Evolutionary conservation across 805 yeast species (phyloP).

Genomic region (Metschnikowia lunata): DNA sequence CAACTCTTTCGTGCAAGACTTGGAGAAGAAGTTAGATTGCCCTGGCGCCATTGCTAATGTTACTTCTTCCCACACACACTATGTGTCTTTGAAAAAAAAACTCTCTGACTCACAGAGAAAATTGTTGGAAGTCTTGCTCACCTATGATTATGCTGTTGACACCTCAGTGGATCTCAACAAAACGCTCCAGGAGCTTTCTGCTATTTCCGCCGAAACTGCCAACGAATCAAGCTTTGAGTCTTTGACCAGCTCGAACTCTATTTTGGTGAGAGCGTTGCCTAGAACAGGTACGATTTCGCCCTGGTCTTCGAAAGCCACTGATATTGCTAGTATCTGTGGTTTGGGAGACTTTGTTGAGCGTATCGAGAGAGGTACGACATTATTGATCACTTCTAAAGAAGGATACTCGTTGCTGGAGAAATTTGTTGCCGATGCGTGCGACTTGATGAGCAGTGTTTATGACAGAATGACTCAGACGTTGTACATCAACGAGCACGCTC

Average conservation of each 20-base stretch:
- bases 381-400: conserved; percentile 49
- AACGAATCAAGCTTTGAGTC: conserved; percentile 6
- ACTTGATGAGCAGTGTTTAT: conserved; percentile 64
- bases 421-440: conserved; percentile 35
- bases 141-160: conserved; percentile 70
- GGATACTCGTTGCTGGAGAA: conserved; percentile 63
- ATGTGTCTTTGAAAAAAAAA: conserved; percentile 52
- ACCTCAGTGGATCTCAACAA: conserved; percentile 41
- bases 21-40: conserved; percentile 65
- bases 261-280: conserved; percentile 75
- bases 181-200: conserved; percentile 32
- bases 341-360: conserved; percentile 66
- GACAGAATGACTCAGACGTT: conserved; percentile 93
- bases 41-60: conserved; percentile 61
- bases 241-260: conserved; percentile 25
- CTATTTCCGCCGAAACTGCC: conserved; percentile 24
- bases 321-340: conserved; percentile 87
- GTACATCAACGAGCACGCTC: conserved; percentile 53
- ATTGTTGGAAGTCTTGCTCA: conserved; percentile 58
- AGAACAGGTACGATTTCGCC: conserved; percentile 97
- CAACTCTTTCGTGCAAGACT: conserved; percentile 62
- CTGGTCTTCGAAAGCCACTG: conserved; percentile 98
- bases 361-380: conserved; percentile 85
- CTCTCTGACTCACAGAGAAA: conserved; percentile 39
- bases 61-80: conserved; percentile 75